Percentiles rank a stretch among this genome's conserved stretches.
phyloP scores from a whole-genome alignment of 257 asterid species.

The Sherardia arvensis region DNA sequence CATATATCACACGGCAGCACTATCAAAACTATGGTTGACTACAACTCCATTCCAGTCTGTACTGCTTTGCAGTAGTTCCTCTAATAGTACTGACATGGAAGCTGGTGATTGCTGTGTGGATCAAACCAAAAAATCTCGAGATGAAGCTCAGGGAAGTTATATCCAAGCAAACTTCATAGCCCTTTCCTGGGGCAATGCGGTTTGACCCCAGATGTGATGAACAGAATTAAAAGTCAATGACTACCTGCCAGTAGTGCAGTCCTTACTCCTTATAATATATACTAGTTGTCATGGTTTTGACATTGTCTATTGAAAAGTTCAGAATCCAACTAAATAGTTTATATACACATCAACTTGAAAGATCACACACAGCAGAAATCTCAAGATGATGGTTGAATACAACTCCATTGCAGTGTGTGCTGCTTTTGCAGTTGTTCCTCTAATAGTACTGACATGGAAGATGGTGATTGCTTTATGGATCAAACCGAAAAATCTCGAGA shows the following conservation, averaged over 20 bases:
- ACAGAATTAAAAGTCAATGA: too few species aligned
- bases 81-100: slow-evolving; percentile 4
- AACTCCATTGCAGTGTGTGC: not conserved
- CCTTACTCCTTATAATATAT: too few species aligned
- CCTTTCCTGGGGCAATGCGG: too few species aligned
- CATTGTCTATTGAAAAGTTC: not conserved
- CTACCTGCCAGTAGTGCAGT: too few species aligned
- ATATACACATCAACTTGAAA: too few species aligned
- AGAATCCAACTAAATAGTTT: not conserved
- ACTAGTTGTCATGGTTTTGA: too few species aligned
- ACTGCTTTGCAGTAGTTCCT: not conserved
- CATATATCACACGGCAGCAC: too few species aligned
- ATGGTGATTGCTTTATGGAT: slow-evolving; percentile 30
- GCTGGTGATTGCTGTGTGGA: slow-evolving; percentile 28
- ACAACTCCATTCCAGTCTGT: not conserved
- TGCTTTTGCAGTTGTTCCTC: not conserved
- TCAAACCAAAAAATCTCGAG: slow-evolving; percentile 27
- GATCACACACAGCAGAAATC: too few species aligned
- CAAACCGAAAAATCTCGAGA: slow-evolving; percentile 25
- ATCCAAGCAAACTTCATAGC: too few species aligned
- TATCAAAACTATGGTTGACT: not conserved
- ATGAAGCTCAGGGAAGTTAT: slow-evolving; percentile 21
- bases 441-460: slow-evolving; percentile 7
- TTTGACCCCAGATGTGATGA: too few species aligned
- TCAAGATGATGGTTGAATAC: not conserved